These are phyloP conservation scores for Lentinula detonsa DNA, from an alignment of 768 basidiomycete species.

Conservation along the genomic window DNA sequence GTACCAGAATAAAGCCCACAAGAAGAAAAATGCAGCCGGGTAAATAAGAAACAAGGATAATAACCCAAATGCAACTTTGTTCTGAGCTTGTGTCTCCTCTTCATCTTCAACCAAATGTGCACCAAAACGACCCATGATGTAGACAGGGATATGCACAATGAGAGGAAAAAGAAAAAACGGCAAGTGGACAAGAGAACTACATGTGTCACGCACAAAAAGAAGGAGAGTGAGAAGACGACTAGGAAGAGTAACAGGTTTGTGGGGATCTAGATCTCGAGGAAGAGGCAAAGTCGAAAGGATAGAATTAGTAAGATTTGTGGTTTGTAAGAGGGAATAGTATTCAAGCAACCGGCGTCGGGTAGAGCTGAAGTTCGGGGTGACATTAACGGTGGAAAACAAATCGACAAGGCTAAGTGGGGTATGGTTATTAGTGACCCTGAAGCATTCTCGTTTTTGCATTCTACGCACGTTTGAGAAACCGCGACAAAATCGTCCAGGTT, in stretches of 20 bases:
- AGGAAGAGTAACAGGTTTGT: constrained; percentile 66
- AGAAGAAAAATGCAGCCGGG: constrained; percentile 73
- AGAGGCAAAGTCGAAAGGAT: constrained; percentile 81
- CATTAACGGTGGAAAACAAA: constrained; percentile 69
- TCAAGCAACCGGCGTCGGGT: constrained; percentile 70
- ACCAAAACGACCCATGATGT: constrained; percentile 73
- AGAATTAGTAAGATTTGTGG: constrained; percentile 79
- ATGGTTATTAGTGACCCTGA: constrained; percentile 9
- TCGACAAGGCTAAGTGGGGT: constrained; percentile 66
- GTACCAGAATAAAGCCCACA: constrained; percentile 83
- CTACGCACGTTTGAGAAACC: constrained; percentile 84
- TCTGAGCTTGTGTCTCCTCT: constrained; percentile 95
- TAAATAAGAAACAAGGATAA: constrained; percentile 72
- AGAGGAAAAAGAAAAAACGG: constrained; percentile 91
- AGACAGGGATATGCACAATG: constrained; percentile 78
- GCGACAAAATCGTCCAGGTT: constrained; percentile 75
- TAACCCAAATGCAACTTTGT: constrained; percentile 88
- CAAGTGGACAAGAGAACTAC: constrained; percentile 63
- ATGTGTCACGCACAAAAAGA: constrained; percentile 72
- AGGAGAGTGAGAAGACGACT: constrained; percentile 77
- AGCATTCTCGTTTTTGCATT: neutral
- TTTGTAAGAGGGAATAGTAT: constrained; percentile 84
- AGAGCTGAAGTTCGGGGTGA: constrained; percentile 46
- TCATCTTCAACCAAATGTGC: constrained; percentile 75
- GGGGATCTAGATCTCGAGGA: constrained; percentile 78